Percentiles rank a stretch among this genome's conserved stretches.
These are phyloP conservation scores for Chrysosporium queenslandicum DNA, from an alignment of 2,329 filamentous ascomycete genomes.

Conservation along the genomic window DNA sequence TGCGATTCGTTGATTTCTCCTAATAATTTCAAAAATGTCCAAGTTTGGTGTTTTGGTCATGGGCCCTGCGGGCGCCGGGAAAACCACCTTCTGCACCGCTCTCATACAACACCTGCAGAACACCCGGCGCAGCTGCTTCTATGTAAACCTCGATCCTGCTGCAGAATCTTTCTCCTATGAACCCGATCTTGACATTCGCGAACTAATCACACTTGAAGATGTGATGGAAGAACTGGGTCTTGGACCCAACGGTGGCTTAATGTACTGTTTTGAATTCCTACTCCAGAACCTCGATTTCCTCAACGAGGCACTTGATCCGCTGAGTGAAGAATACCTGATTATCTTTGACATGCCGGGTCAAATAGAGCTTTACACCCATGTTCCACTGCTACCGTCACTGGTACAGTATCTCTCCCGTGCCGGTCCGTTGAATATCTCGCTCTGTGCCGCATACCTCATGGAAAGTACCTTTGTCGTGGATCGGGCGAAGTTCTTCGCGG, in stretches of 20 bases:
- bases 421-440: slow-evolving; percentile 74
- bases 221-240: slow-evolving; percentile 92
- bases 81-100: slow-evolving; percentile 90
- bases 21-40: slow-evolving; percentile 55
- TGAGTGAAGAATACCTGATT: slow-evolving; percentile 92
- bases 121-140: slow-evolving; percentile 88
- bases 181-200: slow-evolving; percentile 90
- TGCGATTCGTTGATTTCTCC: background rate
- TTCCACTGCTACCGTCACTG: slow-evolving; percentile 79
- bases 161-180: slow-evolving; percentile 86
- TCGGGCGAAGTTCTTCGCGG: slow-evolving; percentile 93
- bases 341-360: slow-evolving; percentile 98
- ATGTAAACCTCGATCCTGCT: slow-evolving; percentile 95
- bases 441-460: slow-evolving; percentile 88
- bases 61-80: slow-evolving; percentile 91
- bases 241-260: slow-evolving; percentile 82
- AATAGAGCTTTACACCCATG: slow-evolving; percentile 96
- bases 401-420: slow-evolving; percentile 69
- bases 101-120: slow-evolving; percentile 87
- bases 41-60: slow-evolving; percentile 93
- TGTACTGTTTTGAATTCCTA: slow-evolving; percentile 95
- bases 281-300: slow-evolving; percentile 91
- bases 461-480: slow-evolving; percentile 95
- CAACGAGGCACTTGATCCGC: slow-evolving; percentile 68
- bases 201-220: slow-evolving; percentile 85